Evolutionary conservation across 2,329 filamentous ascomycete genomes (phyloP).

Genomic region (Myotisia sp.): DNA sequence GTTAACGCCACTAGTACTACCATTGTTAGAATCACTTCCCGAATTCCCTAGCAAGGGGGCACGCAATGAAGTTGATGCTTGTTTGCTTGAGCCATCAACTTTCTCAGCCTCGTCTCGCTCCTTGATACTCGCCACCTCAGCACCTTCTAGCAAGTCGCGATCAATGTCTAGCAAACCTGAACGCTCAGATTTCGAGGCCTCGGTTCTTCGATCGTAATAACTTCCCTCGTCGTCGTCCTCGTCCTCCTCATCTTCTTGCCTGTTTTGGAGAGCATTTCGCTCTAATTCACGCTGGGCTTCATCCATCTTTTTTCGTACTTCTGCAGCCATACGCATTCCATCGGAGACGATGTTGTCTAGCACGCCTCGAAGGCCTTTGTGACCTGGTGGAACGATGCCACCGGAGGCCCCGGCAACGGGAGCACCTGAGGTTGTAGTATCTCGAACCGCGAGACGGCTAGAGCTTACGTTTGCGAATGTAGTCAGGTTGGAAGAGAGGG

Average conservation of each 20-base stretch:
- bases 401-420: slow-evolving; percentile 38
- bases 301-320: slow-evolving; percentile 85
- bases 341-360: slow-evolving; percentile 96
- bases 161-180: slow-evolving; percentile 37
- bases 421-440: slow-evolving; percentile 25
- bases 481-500: slow-evolving; percentile 57
- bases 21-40: slow-evolving; percentile 14
- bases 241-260: slow-evolving; percentile 52
- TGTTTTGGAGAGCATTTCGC: slow-evolving; percentile 57
- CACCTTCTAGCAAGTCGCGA: slow-evolving; percentile 37
- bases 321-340: slow-evolving; percentile 87
- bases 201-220: slow-evolving; percentile 21
- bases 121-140: slow-evolving; percentile 32
- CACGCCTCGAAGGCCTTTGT: slow-evolving; percentile 77
- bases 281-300: slow-evolving; percentile 88
- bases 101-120: slow-evolving; percentile 17
- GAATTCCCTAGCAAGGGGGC: slow-evolving; percentile 9
- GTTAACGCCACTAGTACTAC: slow-evolving; percentile 20
- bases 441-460: slow-evolving; percentile 27
- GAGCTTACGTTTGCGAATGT: slow-evolving; percentile 63
- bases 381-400: slow-evolving; percentile 47
- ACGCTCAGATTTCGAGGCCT: slow-evolving; percentile 16
- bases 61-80: slow-evolving; percentile 2
- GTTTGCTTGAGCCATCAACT: slow-evolving; percentile 4
- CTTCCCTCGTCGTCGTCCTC: slow-evolving; percentile 40